phyloP scores from a whole-genome alignment of 202 grass and related monocot species.

The Saccharum hybrid region DNA sequence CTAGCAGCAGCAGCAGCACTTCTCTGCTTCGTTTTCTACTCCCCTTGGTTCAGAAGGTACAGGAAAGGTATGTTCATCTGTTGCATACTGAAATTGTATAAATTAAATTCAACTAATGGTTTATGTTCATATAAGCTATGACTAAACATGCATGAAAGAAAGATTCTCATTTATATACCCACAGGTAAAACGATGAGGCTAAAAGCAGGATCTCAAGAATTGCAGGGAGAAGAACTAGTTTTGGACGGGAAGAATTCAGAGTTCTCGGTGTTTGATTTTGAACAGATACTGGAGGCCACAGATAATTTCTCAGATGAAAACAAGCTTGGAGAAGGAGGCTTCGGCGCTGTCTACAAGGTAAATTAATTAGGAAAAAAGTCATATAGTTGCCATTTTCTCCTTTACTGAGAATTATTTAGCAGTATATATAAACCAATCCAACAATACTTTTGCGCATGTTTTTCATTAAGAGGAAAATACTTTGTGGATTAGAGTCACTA shows the following conservation, averaged over 20 bases:
- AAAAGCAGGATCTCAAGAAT: neutral
- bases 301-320: constrained; percentile 52
- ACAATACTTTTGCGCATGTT: too few relatives aligned
- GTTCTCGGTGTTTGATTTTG: constrained; percentile 41
- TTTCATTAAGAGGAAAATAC: too few relatives aligned
- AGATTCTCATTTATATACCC: neutral
- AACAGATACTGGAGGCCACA: constrained; percentile 44
- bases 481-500: neutral
- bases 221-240: constrained; percentile 1
- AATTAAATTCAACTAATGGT: too few relatives aligned
- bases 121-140: neutral
- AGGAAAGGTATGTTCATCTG: constrained; percentile 35
- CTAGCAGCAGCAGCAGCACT: neutral
- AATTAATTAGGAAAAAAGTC: neutral
- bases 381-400: neutral
- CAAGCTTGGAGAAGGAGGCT: constrained; percentile 61
- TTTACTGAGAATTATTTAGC: too few relatives aligned
- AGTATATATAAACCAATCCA: too few relatives aligned
- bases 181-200: neutral
- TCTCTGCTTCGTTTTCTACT: constrained; percentile 34
- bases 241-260: constrained; percentile 36
- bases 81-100: neutral
- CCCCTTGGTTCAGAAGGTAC: neutral
- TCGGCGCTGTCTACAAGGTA: constrained; percentile 9
- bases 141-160: neutral